phyloP scores from a whole-genome alignment of 2,329 filamentous ascomycete species.

The Trichophyton schoenleinii region DNA sequence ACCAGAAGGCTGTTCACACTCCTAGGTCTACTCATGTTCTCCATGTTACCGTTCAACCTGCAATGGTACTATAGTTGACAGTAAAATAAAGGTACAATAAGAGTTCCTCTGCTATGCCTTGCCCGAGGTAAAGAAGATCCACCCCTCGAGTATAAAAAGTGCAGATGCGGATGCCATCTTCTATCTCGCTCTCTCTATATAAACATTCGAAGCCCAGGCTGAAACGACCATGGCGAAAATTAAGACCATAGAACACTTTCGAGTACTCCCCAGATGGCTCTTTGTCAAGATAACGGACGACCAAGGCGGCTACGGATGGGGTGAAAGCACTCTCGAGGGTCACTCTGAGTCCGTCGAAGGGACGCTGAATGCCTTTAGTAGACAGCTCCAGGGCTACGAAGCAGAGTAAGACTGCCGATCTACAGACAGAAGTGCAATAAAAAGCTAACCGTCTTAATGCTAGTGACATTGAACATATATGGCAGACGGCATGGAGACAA shows the following conservation, averaged over 20 bases:
- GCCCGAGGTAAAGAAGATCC: too few species aligned
- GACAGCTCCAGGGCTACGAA: conserved; percentile 52
- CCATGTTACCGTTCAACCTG: too few species aligned
- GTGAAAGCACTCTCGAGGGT: conserved; percentile 61
- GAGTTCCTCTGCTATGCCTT: too few species aligned
- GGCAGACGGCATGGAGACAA: conserved; percentile 59
- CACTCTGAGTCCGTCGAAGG: conserved; percentile 65
- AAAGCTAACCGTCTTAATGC: neutral
- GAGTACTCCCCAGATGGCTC: conserved; percentile 62
- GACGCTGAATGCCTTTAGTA: conserved; percentile 53
- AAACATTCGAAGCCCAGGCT: neutral
- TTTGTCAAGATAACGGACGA: conserved; percentile 66
- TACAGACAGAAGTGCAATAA: neutral
- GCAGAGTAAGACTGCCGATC: conserved; percentile 44
- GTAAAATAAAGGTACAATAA: too few species aligned
- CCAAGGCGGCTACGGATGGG: conserved; percentile 54
- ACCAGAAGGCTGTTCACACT: too few species aligned
- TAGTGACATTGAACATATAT: conserved; percentile 68
- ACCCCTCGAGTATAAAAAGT: too few species aligned
- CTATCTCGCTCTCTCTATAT: neutral
- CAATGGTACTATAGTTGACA: too few species aligned
- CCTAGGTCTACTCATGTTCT: too few species aligned
- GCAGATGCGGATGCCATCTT: neutral
- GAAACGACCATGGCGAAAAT: conserved; percentile 47
- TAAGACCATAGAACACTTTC: conserved; percentile 57